Evolutionary conservation across 2,329 filamentous ascomycete genomes (phyloP), one percentile per base, ranked within the genome.

Genomic region (Sporothrix mexicana): DNA sequence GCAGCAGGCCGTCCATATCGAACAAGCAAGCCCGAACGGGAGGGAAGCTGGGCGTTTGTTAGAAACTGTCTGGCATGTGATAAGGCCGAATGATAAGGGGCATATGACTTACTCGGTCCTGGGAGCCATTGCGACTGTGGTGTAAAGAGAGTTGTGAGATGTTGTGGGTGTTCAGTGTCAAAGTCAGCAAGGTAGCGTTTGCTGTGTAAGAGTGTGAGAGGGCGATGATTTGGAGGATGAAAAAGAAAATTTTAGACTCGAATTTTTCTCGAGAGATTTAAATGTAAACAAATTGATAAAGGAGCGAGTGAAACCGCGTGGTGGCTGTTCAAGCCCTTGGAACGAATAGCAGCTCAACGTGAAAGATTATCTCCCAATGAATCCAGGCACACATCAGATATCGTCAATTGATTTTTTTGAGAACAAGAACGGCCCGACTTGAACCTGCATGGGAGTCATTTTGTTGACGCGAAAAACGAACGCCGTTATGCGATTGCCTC

Each of bases 1-100:
- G 92, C 23, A 99, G 89, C 49, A 99, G 91, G 74, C 96, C 96
- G 82, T 99, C 96, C 95, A 98, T 98, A 85, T 99, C 96, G 81
- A 99, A 98, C 76, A 99, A 91, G 82, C 95, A 98, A 77, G 95
- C 96, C 77, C 94, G 89, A 73, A 98, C 87, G 64, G 92, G 90
- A 23, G 93, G 92, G 81, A 94, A 91, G 80, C 92, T 72, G 78
- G 45, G 36, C 45, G 67, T 20, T 5, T 36, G 57, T 70, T 9
- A 70, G n/a, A n/a, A n/a, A n/a, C n/a, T n/a, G n/a, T n/a, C n/a
- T n/a, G n/a, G 57, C 7, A 17, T 30, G 43, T 7, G 51, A 23
- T 6, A 25, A 36, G 25, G 10, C 10, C 8, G n/a, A 1, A 1
- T 7, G 20, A 12, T 15, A 36, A 4, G 5, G 6, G 15, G 25